Evolutionary conservation across 2,329 filamentous ascomycete genomes (phyloP), one percentile per base, ranked within the genome.

Genomic region (Plenodomus lindquistii): DNA sequence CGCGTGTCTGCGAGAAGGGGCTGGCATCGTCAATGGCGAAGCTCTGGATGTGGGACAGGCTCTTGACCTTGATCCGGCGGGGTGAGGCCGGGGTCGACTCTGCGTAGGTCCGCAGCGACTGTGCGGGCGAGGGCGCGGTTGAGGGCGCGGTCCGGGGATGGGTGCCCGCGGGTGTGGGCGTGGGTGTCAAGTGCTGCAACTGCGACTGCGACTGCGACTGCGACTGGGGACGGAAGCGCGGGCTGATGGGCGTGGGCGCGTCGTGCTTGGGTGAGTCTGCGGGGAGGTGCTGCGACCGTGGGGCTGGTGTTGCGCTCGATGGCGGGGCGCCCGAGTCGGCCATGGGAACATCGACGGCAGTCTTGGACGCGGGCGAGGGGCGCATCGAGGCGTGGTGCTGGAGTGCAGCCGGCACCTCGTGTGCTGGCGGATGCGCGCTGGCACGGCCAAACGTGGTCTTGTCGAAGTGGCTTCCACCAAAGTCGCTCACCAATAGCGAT

Each of bases 1-100:
- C 73, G 57, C 69, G 71, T 44, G 62, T 81, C 76, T 56, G 80
- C 59, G 81, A 70, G 74, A 81, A 73, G 63, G 80, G 59, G 72
- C 85, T 67, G 87, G 79, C 77, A 57, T 96, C 90, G 55, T 93
- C 87, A 55, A 82, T 86, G 20, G 91, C 91, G 55, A 99, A 87
- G 67, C 84, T 91, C 69, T 94, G 89, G 53, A 99, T 93, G 67
- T 99, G 94, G 36, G 87, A 88, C 41, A 99, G 79, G 71, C 96
- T 91, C 64, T 89, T 88, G 37, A 99, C 86, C 68, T 89, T 88
- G 66, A 97, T 89, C 50, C 81, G 79, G 54, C 75, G 79, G 31
- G 83, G 81, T 22, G 82, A 79, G 61, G 66, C 46, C 29, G 66
- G 57, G 16, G 67, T 51, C 13, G 70, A 59, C 41, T 67, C 63